phyloP scores from a whole-genome alignment of 495 filamentous ascomycete species.

The Podospora appendiculata region DNA sequence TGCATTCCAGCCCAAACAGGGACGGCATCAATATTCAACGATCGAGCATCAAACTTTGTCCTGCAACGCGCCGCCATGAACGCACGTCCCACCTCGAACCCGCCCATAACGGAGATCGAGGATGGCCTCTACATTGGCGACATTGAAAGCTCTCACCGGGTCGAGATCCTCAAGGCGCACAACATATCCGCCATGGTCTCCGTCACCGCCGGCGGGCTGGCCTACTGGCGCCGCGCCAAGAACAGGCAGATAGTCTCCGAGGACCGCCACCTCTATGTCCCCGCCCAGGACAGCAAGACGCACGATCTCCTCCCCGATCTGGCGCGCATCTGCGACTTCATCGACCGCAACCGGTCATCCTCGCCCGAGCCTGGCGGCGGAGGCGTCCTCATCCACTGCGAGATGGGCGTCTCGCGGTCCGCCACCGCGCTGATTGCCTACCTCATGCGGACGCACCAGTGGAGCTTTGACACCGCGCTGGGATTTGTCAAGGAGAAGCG shows the following conservation, averaged over 20 bases:
- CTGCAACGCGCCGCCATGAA: too few relatives aligned
- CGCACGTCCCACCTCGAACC: neutral
- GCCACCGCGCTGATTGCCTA: slow-evolving; percentile 26
- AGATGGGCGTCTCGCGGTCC: slow-evolving; percentile 30
- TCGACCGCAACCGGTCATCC: neutral
- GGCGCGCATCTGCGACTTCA: neutral
- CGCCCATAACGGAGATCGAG: neutral
- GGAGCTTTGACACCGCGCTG: slow-evolving; percentile 2
- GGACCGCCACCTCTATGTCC: neutral
- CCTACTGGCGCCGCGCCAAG: neutral
- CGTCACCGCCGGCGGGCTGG: neutral
- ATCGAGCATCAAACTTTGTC: too few relatives aligned
- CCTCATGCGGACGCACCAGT: slow-evolving; percentile 22
- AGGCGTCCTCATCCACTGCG: slow-evolving; percentile 26
- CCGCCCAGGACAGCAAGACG: neutral
- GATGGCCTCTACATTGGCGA: neutral
- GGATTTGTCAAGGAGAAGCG: slow-evolving; percentile 13
- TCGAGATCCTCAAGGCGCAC: neutral
- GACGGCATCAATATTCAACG: too few relatives aligned
- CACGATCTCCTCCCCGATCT: neutral
- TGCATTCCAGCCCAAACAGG: too few relatives aligned
- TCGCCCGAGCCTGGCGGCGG: too few relatives aligned
- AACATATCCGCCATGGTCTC: neutral
- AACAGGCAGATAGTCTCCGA: neutral
- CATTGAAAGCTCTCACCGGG: neutral